Base-by-base conservation (phyloP, 495 filamentous ascomycete genomes). In the Penicillium riverlandense region DNA sequence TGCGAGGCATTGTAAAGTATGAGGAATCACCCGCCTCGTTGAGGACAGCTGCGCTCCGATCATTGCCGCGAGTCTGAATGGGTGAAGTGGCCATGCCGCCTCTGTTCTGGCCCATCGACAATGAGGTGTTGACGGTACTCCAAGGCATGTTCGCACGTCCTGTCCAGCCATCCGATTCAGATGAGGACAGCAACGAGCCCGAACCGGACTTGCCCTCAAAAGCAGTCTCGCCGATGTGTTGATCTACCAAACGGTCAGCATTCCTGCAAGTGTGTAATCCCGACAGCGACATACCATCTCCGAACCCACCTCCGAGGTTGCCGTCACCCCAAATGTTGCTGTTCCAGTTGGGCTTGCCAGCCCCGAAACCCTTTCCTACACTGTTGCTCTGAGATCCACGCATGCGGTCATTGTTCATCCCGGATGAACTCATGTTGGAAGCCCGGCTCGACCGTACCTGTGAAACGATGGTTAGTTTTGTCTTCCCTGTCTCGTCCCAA, bases 241-340 rank as follows among this genome's bases (percentile, higher is more conserved):
- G 55, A 28, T 67, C 67, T 70, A 30, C 4, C 36, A 11, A 11
- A 11, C 8, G 11, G 40, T 57, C 13, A 57, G 49, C 32, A 34
- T 34, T 55, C 43, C 47, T 31, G 13, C 12, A 11, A 2, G 36
- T 4, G 4, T 11, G 22, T 12, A 10, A 12, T 29, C 8, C 14
- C 27, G 9, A 16, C 11, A 1, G 31, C 10, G 13, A 44, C 53
- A 53, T 61, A 59, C 65, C 61, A 49, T 71, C 67, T 16, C 56
- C 61, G 37, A 83, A 76, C 22, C 66, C 68, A 53, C 64, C 66
- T 44, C 73, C 66, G 39, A 81, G 72, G 35, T 68, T 62, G 34
- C 56, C 62, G 54, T 69, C 78, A 33, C 74, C 70, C 83, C 83
- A 88, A 14, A 87, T 85, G 30, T 67, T 77, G 50, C 57, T 69